Evolutionary conservation across 2,329 filamentous ascomycete species (phyloP).

Genomic region (Nemania sp.): DNA sequence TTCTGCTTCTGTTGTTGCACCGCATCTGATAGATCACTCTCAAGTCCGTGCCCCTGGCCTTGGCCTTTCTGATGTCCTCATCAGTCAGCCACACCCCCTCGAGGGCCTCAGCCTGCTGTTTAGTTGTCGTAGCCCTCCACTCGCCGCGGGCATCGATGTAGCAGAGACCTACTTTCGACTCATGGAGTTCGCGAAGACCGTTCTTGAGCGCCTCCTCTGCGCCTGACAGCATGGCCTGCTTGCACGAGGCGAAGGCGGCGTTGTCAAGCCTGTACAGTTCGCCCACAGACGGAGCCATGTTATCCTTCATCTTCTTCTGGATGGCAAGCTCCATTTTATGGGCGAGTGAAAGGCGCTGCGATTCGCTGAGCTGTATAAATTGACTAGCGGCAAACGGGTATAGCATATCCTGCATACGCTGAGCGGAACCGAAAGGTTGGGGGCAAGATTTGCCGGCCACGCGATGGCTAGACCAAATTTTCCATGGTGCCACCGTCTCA

Average conservation of each 20-base stretch:
- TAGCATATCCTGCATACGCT: not conserved
- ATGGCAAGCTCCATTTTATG: slow-evolving; percentile 12
- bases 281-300: not conserved
- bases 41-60: not conserved
- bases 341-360: slow-evolving; percentile 4
- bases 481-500: slow-evolving; percentile 18
- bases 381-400: not conserved
- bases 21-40: not conserved
- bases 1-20: not conserved
- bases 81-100: slow-evolving; percentile 14
- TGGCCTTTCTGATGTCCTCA: slow-evolving; percentile 11
- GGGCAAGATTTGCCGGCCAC: not conserved
- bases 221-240: slow-evolving; percentile 9
- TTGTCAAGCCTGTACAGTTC: slow-evolving; percentile 12
- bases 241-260: slow-evolving; percentile 8
- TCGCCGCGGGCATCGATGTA: slow-evolving; percentile 9
- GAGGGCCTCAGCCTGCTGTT: slow-evolving; percentile 14
- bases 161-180: slow-evolving; percentile 7
- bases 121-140: slow-evolving; percentile 11
- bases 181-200: slow-evolving; percentile 9
- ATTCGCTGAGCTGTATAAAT: not conserved
- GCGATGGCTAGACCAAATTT: slow-evolving; percentile 9
- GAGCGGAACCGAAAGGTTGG: not conserved
- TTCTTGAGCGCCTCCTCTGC: slow-evolving; percentile 9
- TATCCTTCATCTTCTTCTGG: slow-evolving; percentile 6